Evolutionary conservation across 208 protist genomes (phyloP).

Genomic region (Sergeia podlipaevii): DNA sequence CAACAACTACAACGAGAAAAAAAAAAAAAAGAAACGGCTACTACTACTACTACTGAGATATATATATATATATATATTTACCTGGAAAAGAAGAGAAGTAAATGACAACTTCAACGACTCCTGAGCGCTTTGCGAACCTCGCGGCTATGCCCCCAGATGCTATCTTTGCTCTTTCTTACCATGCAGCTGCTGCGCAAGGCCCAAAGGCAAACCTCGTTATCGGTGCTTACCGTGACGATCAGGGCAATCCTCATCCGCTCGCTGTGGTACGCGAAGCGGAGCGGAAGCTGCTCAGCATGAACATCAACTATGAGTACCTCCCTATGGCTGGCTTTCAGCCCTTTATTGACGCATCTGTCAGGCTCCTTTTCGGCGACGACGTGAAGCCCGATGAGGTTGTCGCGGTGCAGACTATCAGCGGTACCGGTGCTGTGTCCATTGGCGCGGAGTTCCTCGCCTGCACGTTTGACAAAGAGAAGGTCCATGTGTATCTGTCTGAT

Average conservation of each 20-base stretch:
- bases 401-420: slow-evolving; percentile 82
- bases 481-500: slow-evolving; percentile 73
- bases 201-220: slow-evolving; percentile 97
- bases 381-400: slow-evolving; percentile 54
- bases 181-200: slow-evolving; percentile 34
- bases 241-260: slow-evolving; percentile 94
- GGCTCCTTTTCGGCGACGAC: slow-evolving; percentile 89
- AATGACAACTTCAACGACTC: slow-evolving; percentile 7
- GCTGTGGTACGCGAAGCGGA: slow-evolving; percentile 89
- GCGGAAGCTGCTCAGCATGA: slow-evolving; percentile 45
- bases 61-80: not conserved
- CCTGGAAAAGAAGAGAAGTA: not conserved
- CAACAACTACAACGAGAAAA: no score
- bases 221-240: slow-evolving; percentile 96
- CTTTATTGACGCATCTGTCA: slow-evolving; percentile 79
- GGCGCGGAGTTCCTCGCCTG: slow-evolving; percentile 57
- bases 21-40: no score
- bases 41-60: no score
- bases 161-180: slow-evolving; percentile 40
- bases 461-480: slow-evolving; percentile 22
- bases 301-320: slow-evolving; percentile 97
- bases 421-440: slow-evolving; percentile 84
- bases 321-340: slow-evolving; percentile 89
- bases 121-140: slow-evolving; percentile 24
- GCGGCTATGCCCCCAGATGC: slow-evolving; percentile 28